These are phyloP conservation scores for Phytomonas serpens DNA, from an alignment of 208 protist species.

Conservation along the genomic window DNA sequence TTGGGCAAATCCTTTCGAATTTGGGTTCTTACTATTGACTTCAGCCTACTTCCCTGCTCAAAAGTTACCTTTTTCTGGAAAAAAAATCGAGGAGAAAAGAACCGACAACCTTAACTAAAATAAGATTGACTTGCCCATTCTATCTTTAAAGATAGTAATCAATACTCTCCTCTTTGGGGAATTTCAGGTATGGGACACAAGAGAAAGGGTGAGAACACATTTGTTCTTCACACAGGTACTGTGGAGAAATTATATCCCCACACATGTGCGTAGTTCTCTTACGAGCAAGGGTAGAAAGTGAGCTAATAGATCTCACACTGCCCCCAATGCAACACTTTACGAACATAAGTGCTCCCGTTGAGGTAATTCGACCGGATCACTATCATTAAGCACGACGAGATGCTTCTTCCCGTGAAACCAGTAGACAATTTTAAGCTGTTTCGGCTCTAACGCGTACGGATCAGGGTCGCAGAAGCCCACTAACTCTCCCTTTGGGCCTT, in stretches of 20 bases:
- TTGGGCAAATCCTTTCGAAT: not conserved
- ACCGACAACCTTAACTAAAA: not conserved
- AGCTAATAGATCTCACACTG: not conserved
- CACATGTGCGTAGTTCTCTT: not conserved
- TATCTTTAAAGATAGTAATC: not conserved
- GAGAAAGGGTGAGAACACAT: not conserved
- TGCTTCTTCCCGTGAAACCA: slow-evolving; percentile 77
- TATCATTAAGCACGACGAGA: slow-evolving; percentile 52
- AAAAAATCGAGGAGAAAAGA: not conserved
- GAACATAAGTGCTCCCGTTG: slow-evolving; percentile 44
- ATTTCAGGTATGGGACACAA: not conserved
- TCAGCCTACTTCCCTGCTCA: not conserved
- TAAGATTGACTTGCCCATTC: not conserved
- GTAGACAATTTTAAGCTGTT: slow-evolving; percentile 80
- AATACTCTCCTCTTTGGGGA: not conserved
- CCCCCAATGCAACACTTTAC: not conserved
- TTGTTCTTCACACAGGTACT: not conserved
- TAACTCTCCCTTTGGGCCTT: slow-evolving; percentile 55
- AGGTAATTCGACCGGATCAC: slow-evolving; percentile 62
- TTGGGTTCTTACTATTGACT: not conserved
- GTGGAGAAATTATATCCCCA: not conserved
- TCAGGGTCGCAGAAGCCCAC: slow-evolving; percentile 84
- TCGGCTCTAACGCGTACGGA: slow-evolving; percentile 74
- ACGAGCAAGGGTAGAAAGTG: not conserved
- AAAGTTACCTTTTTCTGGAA: not conserved